Base-by-base conservation (phyloP, 2,329 filamentous ascomycete species). In the Colletotrichum sidae region DNA sequence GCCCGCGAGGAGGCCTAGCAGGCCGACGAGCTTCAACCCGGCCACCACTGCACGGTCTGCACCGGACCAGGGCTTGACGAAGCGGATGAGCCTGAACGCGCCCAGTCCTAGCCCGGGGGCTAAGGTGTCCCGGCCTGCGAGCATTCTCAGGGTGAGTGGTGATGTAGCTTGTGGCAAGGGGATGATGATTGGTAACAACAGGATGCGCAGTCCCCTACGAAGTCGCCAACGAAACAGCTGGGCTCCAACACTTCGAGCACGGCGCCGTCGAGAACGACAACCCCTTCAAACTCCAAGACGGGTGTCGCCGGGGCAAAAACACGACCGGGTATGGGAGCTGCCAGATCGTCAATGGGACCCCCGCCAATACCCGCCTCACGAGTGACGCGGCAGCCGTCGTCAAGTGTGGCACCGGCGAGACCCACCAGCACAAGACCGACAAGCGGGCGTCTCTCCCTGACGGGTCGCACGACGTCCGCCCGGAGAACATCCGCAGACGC, bases 141-240 rank as follows among this genome's bases (percentile, higher is more conserved):
- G 87, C 72, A 83, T 88, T 64, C 74, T 81, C 39, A 83, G 87
- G 73, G 87, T 89, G 77, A 70, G 50, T 67, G 4, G 10, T 11
- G 39, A 10, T 25, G 37, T 35, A 52, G n/a, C 9, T 25, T 55
- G n/a, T 2, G 54, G 7, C 33, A 11, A 45, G 15, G 38, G 41
- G 41, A 52, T 39, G 12, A 38, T 37, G 38, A 44, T 17, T 15
- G 45, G 11, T 67, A 51, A 65, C 56, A 38, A 55, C 7, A 11
- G 55, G 41, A 45, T 70, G 9, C 9, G 37, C 60, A 94, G 89
- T 93, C 90, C 64, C 92, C 92, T 2, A 90, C 87, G 1, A 94
- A 92, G 72, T 94, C 92, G 1, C 92, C 92, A 2, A 92, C 90
- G 3, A 96, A 96, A 74, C 90, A 92, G 71, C 76, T 92, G 50